Base-by-base conservation (phyloP, 140 eudicot genomes). In the Ambrosia hybrid region DNA sequence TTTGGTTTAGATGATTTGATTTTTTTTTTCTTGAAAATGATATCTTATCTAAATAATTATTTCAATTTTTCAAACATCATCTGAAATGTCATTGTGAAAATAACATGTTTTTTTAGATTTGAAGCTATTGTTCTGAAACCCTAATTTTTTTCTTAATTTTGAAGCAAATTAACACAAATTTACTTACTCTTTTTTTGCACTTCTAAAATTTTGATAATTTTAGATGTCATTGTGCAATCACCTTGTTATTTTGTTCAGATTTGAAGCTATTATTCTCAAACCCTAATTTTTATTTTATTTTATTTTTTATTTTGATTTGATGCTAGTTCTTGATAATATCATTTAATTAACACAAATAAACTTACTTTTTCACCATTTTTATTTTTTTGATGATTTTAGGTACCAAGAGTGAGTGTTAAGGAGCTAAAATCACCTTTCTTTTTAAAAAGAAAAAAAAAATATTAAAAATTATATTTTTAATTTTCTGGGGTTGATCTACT, bases 401-500 rank as follows among this genome's bases (percentile, higher is more conserved):
- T 60, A 65, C 49, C 56, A 69, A 56, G 56, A 52, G 65, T 48
- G 56, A 3, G 52, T 51, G 57, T 58, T 36, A 56, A 73, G 71
- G 49, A 57, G 70, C 11, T 69, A 36, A 36, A 52, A 61, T 68
- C 33, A 51, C 9, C 26, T 17, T 41, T 68, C 12, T 65, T 33
- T 63, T 16, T 33, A 33, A 61, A 41, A 12, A 55, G 34, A 17
- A 48, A 52, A 14, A 70, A 4, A n/a, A 7, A 30, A 49, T 58
- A 33, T 30, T 45, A 14, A 51, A 4, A 6, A 2, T 4, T 6
- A 6, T 46, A 46, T 46, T 5, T 46, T 5, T 46, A 6, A 9
- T 41, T 78, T 71, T 34, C 80, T 79, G 87, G 83, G 78, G 59
- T 66, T 75, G 85, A 80, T 73, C 78, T 70, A 68, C 68, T 79